phyloP scores from a whole-genome alignment of 371 early-diverging fungal genomes.

The Mucor velutinosus region DNA sequence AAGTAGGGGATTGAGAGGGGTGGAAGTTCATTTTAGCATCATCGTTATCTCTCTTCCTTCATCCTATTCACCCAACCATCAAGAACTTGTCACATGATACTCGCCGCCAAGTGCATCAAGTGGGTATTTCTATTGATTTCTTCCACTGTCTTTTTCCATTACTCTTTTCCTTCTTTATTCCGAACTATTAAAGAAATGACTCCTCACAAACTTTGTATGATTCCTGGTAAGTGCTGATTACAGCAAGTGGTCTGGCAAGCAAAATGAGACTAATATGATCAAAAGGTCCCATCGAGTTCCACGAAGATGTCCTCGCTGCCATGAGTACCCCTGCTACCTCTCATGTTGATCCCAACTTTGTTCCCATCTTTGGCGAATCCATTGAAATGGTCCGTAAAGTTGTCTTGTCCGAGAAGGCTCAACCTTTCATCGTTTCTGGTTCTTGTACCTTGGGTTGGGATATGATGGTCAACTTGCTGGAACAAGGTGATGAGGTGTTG shows the following conservation, averaged over 20 bases:
- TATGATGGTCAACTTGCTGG: constrained; percentile 89
- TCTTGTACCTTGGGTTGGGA: constrained; percentile 97
- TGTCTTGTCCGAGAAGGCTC: constrained; percentile 79
- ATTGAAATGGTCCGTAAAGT: constrained; percentile 85
- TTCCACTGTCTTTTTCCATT: constrained; percentile 1
- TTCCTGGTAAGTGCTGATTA: constrained; percentile 65
- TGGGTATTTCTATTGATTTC: constrained; percentile 4
- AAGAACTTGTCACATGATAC: constrained; percentile 19
- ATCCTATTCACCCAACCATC: constrained; percentile 1
- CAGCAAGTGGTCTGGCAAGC: not conserved
- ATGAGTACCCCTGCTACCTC: constrained; percentile 92
- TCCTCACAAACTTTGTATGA: constrained; percentile 85
- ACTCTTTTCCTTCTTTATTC: constrained; percentile 4
- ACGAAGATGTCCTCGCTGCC: constrained; percentile 82
- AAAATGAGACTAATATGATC: not conserved
- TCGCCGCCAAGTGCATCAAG: constrained; percentile 14
- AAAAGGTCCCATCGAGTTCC: constrained; percentile 92
- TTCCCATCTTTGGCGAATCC: constrained; percentile 83
- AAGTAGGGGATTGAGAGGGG: not conserved
- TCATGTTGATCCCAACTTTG: constrained; percentile 92
- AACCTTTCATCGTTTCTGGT: constrained; percentile 94
- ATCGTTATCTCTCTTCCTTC: constrained; percentile 9
- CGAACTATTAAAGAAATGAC: constrained; percentile 18
- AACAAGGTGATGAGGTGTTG: constrained; percentile 88
- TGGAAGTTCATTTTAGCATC: not conserved